These are phyloP conservation scores for Pseudogymnoascus sp. DNA, from an alignment of 2,329 filamentous ascomycete species.

Conservation along the genomic window DNA sequence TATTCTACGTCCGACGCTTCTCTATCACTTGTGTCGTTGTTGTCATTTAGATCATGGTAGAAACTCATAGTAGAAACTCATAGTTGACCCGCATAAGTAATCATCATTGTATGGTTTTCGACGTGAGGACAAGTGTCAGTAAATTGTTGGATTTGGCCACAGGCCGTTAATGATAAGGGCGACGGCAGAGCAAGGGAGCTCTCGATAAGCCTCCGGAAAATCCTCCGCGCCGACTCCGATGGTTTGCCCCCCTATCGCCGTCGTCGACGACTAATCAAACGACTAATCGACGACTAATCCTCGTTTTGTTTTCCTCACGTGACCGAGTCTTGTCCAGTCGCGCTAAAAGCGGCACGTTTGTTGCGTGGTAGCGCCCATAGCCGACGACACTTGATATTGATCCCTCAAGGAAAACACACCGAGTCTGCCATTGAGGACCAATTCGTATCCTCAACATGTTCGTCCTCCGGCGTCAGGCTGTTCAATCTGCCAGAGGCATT, in stretches of 20 bases:
- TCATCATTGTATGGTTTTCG: slow-evolving; percentile 5
- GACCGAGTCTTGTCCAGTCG: neutral
- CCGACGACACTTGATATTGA: slow-evolving; percentile 9
- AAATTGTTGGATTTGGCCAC: slow-evolving; percentile 8
- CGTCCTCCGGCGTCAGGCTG: slow-evolving; percentile 27
- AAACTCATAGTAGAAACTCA: slow-evolving; percentile 7
- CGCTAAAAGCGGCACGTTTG: slow-evolving; percentile 10
- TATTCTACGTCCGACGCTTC: slow-evolving; percentile 1
- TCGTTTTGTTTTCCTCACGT: neutral
- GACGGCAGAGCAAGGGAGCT: neutral
- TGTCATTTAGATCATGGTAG: slow-evolving; percentile 9
- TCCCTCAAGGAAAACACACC: neutral
- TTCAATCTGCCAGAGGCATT: slow-evolving; percentile 23
- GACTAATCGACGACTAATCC: neutral
- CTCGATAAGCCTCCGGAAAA: slow-evolving; percentile 7
- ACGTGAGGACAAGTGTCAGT: neutral
- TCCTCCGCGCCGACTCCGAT: neutral
- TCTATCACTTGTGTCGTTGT: slow-evolving; percentile 10
- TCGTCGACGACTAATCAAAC: neutral
- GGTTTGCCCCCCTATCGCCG: neutral
- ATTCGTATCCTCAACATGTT: slow-evolving; percentile 21
- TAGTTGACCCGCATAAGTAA: slow-evolving; percentile 4
- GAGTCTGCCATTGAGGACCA: slow-evolving; percentile 8
- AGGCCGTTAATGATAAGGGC: slow-evolving; percentile 7
- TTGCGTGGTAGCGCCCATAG: slow-evolving; percentile 10